Conservation (phyloP, 2,329 filamentous ascomycete genomes). For the Xylaria sp. region DNA sequence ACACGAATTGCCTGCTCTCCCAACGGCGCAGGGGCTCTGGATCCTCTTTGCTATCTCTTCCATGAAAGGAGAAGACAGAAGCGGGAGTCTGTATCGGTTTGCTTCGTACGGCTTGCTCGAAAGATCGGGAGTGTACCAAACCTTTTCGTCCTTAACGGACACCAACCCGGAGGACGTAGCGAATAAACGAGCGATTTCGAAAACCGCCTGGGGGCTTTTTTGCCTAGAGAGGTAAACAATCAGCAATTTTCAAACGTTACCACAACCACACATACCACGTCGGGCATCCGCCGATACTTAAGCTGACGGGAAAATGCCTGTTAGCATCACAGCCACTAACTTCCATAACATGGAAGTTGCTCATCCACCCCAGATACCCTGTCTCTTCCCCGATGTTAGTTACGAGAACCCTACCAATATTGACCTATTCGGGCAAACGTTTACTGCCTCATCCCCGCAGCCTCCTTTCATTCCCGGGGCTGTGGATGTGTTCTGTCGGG, state of each 20-base stretch:
- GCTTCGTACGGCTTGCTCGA: constrained; percentile 22
- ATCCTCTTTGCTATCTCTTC: constrained; percentile 20
- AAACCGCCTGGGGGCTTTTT: constrained; percentile 17
- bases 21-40: constrained; percentile 21
- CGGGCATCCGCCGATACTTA: background rate
- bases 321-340: constrained; percentile 12
- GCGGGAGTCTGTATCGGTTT: constrained; percentile 19
- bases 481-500: constrained; percentile 3
- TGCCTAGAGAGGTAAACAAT: constrained; percentile 24
- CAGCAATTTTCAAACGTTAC: background rate
- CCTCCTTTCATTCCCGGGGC: constrained; percentile 13
- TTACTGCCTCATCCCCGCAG: background rate
- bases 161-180: background rate
- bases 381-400: constrained; percentile 16
- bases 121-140: background rate
- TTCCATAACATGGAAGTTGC: background rate
- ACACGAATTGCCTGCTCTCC: constrained; percentile 5
- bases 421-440: constrained; percentile 13
- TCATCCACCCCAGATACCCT: constrained; percentile 5
- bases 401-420: background rate
- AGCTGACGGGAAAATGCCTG: background rate
- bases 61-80: constrained; percentile 17
- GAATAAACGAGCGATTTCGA: constrained; percentile 17
- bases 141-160: constrained; percentile 5
- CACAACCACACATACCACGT: background rate